Percentiles rank a stretch among this genome's conserved stretches.
Evolutionary conservation across 208 protist genomes (phyloP).

Genomic region (Trypanosoma caninum): DNA sequence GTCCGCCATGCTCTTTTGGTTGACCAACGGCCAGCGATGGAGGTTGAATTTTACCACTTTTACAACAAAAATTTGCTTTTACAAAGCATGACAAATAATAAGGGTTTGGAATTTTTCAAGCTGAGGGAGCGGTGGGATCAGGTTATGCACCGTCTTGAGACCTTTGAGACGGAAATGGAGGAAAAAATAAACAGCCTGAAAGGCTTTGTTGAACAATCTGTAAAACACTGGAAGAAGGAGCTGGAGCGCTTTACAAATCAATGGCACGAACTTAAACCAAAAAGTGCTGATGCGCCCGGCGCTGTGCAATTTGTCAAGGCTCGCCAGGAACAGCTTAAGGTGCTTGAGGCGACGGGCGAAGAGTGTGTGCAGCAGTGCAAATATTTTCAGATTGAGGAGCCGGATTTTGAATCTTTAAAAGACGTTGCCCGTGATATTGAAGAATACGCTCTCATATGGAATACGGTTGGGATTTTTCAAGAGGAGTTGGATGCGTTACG

Average conservation of each 20-base stretch:
- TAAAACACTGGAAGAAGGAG: conserved; percentile 81
- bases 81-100: conserved; percentile 79
- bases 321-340: conserved; percentile 73
- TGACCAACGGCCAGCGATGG: conserved; percentile 74
- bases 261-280: conserved; percentile 94
- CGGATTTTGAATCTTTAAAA: conserved; percentile 69
- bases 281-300: conserved; percentile 75
- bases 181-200: conserved; percentile 83
- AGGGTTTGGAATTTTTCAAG: conserved; percentile 67
- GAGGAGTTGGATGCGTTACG: conserved; percentile 75
- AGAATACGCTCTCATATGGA: conserved; percentile 86
- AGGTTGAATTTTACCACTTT: conserved; percentile 90
- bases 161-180: conserved; percentile 91
- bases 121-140: conserved; percentile 71
- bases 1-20: conserved; percentile 74
- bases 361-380: conserved; percentile 87
- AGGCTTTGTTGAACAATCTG: conserved; percentile 49
- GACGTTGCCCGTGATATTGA: conserved; percentile 84
- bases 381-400: conserved; percentile 91
- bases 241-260: conserved; percentile 89
- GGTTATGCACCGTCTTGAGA: conserved; percentile 87
- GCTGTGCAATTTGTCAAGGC: conserved; percentile 81
- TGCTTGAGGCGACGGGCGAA: conserved; percentile 56
- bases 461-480: conserved; percentile 82
- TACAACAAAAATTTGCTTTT: conserved; percentile 93